phyloP scores from a whole-genome alignment of 345 rosid species.

The Pseudoturritis turrita region DNA sequence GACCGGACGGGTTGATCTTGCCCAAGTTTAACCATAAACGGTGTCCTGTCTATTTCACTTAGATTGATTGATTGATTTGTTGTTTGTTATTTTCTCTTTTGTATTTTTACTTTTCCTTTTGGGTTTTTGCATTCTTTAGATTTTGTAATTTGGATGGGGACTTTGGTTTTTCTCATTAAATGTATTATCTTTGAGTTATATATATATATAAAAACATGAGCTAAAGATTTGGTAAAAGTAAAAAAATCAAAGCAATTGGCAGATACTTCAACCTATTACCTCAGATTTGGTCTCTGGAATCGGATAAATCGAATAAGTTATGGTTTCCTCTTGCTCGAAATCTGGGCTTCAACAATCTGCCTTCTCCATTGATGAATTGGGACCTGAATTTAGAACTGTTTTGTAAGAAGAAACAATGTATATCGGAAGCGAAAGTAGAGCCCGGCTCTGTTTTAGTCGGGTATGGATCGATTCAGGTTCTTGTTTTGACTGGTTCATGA shows the following conservation, averaged over 20 bases:
- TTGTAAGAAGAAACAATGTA: neutral
- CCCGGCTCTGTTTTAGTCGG: neutral
- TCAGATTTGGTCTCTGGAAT: neutral
- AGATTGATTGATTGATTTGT: conserved; percentile 21
- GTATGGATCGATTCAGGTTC: neutral
- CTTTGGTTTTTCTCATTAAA: conserved; percentile 5
- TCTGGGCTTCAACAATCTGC: conserved; percentile 38
- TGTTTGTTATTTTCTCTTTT: neutral
- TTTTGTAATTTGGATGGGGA: conserved; percentile 17
- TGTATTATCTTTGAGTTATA: conserved; percentile 1
- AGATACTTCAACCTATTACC: neutral
- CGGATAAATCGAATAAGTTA: neutral
- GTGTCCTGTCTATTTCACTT: conserved; percentile 79
- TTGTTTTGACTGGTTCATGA: neutral
- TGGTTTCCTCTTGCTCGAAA: conserved; percentile 10
- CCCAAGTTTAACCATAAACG: conserved; percentile 41
- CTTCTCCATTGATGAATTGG: conserved; percentile 70
- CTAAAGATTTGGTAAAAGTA: neutral
- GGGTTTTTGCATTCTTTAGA: neutral
- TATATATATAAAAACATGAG: neutral
- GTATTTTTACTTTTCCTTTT: conserved; percentile 4
- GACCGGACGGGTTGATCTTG: conserved; percentile 56
- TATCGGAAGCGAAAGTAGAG: conserved; percentile 3
- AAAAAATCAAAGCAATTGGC: neutral
- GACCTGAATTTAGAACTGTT: conserved; percentile 39